Percentiles rank a stretch among this genome's conserved stretches.
These are phyloP conservation scores for Blechomonas ayalai DNA, from an alignment of 208 protist species.

Conservation along the genomic window DNA sequence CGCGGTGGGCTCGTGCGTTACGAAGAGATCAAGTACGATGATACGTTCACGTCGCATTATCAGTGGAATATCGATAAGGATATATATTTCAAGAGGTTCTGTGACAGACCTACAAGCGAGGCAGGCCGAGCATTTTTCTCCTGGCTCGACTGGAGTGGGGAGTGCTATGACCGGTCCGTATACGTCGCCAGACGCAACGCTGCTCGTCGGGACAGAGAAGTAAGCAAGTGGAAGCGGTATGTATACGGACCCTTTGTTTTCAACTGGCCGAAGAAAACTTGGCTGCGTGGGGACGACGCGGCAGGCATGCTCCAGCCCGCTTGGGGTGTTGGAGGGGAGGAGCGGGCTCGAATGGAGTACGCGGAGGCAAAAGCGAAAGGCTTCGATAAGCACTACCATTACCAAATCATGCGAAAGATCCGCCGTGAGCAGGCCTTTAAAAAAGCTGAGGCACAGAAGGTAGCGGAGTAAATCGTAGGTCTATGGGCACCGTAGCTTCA, in stretches of 20 bases:
- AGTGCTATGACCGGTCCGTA: slow-evolving; percentile 78
- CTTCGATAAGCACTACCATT: slow-evolving; percentile 85
- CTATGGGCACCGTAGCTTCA: too few relatives aligned
- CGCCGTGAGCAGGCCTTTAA: slow-evolving; percentile 74
- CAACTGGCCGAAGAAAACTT: slow-evolving; percentile 87
- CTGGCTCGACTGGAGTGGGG: slow-evolving; percentile 85
- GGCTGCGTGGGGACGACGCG: slow-evolving; percentile 83
- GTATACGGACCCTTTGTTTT: slow-evolving; percentile 87
- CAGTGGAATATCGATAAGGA: slow-evolving; percentile 63
- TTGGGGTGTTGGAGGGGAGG: slow-evolving; percentile 82
- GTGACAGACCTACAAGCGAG: slow-evolving; percentile 78
- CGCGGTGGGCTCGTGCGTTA: slow-evolving; percentile 73
- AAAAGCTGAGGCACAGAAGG: slow-evolving; percentile 15
- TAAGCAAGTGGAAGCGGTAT: slow-evolving; percentile 64
- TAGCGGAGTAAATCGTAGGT: slow-evolving; percentile 3
- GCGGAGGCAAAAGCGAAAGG: slow-evolving; percentile 67
- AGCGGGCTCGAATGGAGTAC: slow-evolving; percentile 69
- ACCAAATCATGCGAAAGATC: slow-evolving; percentile 88
- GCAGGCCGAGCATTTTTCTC: slow-evolving; percentile 81
- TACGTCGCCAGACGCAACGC: slow-evolving; percentile 74
- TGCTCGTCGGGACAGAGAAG: slow-evolving; percentile 58
- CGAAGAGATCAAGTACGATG: slow-evolving; percentile 84
- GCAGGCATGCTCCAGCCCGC: slow-evolving; percentile 57
- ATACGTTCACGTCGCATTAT: slow-evolving; percentile 60
- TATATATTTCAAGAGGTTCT: slow-evolving; percentile 85